A percentile compares a stretch with the other conserved stretches of the same genome.
phyloP scores from a whole-genome alignment of 768 basidiomycete species.

The Paxillus rubicundulus region DNA sequence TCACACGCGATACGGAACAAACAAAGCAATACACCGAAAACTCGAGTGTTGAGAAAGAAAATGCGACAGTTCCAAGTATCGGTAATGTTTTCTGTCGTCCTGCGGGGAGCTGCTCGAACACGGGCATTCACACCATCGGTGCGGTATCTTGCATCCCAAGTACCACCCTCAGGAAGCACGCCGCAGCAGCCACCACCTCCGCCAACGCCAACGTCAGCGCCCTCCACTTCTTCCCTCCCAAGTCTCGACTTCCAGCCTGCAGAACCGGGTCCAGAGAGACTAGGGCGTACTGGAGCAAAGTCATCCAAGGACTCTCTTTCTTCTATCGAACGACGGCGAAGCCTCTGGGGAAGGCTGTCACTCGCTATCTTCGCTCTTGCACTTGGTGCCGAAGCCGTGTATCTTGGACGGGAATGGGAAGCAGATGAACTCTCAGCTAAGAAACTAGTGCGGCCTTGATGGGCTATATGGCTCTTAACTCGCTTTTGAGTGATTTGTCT shows the following conservation, averaged over 20 bases:
- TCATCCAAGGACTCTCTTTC: slow-evolving; percentile 79
- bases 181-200: slow-evolving; percentile 7
- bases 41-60: neutral
- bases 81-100: slow-evolving; percentile 23
- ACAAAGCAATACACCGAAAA: neutral
- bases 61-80: neutral
- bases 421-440: slow-evolving; percentile 63
- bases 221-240: slow-evolving; percentile 31
- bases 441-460: slow-evolving; percentile 50
- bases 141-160: slow-evolving; percentile 22
- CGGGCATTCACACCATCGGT: slow-evolving; percentile 13
- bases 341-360: slow-evolving; percentile 52
- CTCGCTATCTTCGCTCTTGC: slow-evolving; percentile 55
- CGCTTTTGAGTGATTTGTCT: neutral
- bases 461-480: neutral
- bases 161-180: slow-evolving; percentile 16
- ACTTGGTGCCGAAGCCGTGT: slow-evolving; percentile 53
- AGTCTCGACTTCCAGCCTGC: slow-evolving; percentile 67
- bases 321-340: slow-evolving; percentile 70
- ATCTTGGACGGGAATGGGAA: slow-evolving; percentile 79
- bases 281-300: slow-evolving; percentile 66
- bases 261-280: slow-evolving; percentile 39
- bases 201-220: neutral
- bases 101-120: slow-evolving; percentile 23
- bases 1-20: neutral